Conservation (phyloP, 805 yeast species). For the Grigorovia yakushimaensis region DNA sequence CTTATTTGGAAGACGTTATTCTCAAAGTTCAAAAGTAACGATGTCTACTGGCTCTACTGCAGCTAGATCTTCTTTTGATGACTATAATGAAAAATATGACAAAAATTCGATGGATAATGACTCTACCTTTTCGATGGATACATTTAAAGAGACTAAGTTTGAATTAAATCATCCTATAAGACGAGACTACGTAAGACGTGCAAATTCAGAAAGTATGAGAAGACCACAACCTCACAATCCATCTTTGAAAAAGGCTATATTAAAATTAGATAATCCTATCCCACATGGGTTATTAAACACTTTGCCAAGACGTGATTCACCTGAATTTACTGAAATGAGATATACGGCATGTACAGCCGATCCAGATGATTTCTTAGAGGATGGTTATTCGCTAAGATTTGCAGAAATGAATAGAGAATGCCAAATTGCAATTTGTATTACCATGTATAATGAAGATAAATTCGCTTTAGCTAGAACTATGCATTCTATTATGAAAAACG, state of each 20-base stretch:
- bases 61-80: slow-evolving; percentile 15
- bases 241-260: slow-evolving; percentile 47
- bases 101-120: slow-evolving; percentile 34
- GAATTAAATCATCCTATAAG: slow-evolving; percentile 30
- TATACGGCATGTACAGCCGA: slow-evolving; percentile 94
- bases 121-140: slow-evolving; percentile 25
- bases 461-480: slow-evolving; percentile 81
- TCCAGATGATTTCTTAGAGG: slow-evolving; percentile 71
- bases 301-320: slow-evolving; percentile 77
- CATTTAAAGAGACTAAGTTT: slow-evolving; percentile 29
- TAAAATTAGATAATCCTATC: slow-evolving; percentile 87
- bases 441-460: slow-evolving; percentile 97
- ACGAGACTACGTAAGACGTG: slow-evolving; percentile 36
- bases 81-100: slow-evolving; percentile 35
- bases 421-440: slow-evolving; percentile 82
- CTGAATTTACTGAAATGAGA: slow-evolving; percentile 92
- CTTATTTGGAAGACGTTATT: slow-evolving; percentile 13
- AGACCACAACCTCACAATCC: slow-evolving; percentile 34
- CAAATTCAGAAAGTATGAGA: slow-evolving; percentile 58
- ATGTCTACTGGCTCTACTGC: slow-evolving; percentile 20
- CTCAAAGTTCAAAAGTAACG: slow-evolving; percentile 14
- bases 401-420: slow-evolving; percentile 84
- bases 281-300: slow-evolving; percentile 82
- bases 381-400: slow-evolving; percentile 81
- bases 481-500: slow-evolving; percentile 88